phyloP scores from a whole-genome alignment of 2,329 filamentous ascomycete species.

The Cladosporium oxysporum region DNA sequence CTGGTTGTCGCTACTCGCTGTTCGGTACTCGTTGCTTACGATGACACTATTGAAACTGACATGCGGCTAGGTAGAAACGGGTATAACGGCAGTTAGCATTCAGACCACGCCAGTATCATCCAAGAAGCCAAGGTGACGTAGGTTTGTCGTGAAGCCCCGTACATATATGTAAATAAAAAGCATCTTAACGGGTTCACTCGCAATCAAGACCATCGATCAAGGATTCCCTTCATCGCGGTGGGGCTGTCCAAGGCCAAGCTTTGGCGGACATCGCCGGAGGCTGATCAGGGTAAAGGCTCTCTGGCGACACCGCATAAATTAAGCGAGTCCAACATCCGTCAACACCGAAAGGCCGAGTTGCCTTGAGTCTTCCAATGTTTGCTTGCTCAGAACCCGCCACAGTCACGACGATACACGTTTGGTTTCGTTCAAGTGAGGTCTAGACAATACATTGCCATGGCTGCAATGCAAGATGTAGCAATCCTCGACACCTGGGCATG shows the following conservation, averaged over 20 bases:
- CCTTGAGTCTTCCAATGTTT: not conserved
- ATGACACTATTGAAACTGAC: constrained; percentile 3
- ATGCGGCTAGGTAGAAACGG: constrained; percentile 7
- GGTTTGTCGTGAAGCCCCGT: not conserved
- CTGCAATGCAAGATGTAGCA: constrained; percentile 1
- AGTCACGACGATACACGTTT: not conserved
- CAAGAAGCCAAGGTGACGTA: constrained; percentile 1
- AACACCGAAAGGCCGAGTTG: not conserved
- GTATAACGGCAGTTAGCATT: constrained; percentile 3
- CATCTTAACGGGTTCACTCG: not conserved
- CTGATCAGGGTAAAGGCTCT: not conserved
- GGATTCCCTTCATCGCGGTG: not conserved
- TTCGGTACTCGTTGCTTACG: constrained; percentile 3
- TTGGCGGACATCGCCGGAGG: not conserved
- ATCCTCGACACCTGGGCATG: not conserved
- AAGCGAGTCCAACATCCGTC: not conserved
- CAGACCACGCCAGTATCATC: not conserved
- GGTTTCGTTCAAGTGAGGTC: not conserved
- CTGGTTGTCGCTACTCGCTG: not conserved
- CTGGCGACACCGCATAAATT: not conserved
- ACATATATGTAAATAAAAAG: not conserved
- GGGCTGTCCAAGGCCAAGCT: not conserved
- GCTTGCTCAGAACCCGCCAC: not conserved
- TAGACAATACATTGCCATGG: not conserved
- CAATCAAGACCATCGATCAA: not conserved